Percentiles rank a stretch among this genome's conserved stretches.
phyloP scores from a whole-genome alignment of 2,329 filamentous ascomycete species.

The Penicillium sp. region DNA sequence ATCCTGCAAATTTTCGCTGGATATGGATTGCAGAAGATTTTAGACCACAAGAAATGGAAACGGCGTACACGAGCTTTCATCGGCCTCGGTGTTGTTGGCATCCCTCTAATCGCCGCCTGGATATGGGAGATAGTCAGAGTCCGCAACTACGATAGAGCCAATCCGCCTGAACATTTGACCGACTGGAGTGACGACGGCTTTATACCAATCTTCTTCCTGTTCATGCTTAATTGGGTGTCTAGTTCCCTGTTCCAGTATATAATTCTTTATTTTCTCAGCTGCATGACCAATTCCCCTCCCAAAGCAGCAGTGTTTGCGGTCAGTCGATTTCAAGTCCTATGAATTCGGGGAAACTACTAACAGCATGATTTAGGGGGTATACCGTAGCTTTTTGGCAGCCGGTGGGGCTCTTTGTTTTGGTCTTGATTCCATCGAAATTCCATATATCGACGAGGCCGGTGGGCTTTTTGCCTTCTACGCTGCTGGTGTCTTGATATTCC shows the following conservation, averaged over 20 bases:
- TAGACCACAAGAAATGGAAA: neutral
- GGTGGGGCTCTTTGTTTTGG: slow-evolving; percentile 2
- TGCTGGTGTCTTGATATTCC: neutral
- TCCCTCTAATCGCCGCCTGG: neutral
- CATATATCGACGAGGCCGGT: slow-evolving; percentile 1
- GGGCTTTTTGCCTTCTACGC: neutral
- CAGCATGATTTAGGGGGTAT: neutral
- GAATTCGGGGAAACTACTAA: neutral
- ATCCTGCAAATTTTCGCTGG: slow-evolving; percentile 29
- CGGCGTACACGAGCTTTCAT: slow-evolving; percentile 11
- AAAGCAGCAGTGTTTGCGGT: neutral
- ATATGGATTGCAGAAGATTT: slow-evolving; percentile 9
- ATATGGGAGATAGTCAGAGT: neutral
- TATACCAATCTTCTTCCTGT: neutral
- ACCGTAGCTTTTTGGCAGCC: neutral
- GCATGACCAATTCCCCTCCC: neutral
- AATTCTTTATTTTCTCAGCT: slow-evolving; percentile 2
- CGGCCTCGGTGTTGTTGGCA: neutral
- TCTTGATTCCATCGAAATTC: neutral
- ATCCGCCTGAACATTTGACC: neutral
- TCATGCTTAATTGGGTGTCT: neutral
- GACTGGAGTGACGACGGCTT: neutral
- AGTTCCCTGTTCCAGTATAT: slow-evolving; percentile 1
- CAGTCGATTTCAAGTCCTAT: neutral
- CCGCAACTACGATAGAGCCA: neutral